Evolutionary conservation across 768 basidiomycete species (phyloP), one percentile per base, ranked within the genome.

Genomic region (Rhizopogon vesiculosus): DNA sequence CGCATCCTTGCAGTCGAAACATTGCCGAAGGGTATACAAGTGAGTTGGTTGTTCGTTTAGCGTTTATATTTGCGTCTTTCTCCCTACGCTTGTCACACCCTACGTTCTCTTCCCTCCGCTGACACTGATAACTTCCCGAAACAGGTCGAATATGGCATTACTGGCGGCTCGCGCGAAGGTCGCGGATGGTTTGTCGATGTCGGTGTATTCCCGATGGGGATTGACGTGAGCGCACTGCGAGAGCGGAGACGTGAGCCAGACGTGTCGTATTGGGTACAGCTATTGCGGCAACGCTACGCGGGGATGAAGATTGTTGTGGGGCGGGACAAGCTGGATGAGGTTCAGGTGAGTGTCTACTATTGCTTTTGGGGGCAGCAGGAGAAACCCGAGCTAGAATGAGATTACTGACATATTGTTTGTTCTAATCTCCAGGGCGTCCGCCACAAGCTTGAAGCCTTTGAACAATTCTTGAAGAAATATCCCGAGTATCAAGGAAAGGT

Each of bases 281-380:
- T 85, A 2, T 74, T 95, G n/a, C 80, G 78, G 42, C 88, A 91
- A 69, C 83, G 91, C 0, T 95, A 94, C 64, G 78, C 81, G 0
- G 93, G 90, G 1, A 87, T 91, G 83, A 91, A 90, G 72, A 77
- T 93, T 63, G 81, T 94, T 48, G 92, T 95, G 0, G 93, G 91
- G 0, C 75, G 92, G 2, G 92, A 94, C 69, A 94, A 95, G 70
- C 78, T 95, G 29, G 92, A 95, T 65, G 89, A 89, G 64, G 79
- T 93, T 54, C 89, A 91, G 73, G 82, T 79, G 33, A 19, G 68
- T 56, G 1, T 39, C 19, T 25, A 40, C 45, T 57, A 5, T 16
- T 15, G 5, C 10, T 29, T 28, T 40, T 3, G 10, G 31, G 31
- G 8, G 31, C 31, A 33, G 31, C 9, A 33, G 10, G 31, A 33